A percentile compares a stretch with the other conserved stretches of the same genome.
Evolutionary conservation across 192 early-diverging fungal genomes (phyloP).

Genomic region (Podila epicladia): DNA sequence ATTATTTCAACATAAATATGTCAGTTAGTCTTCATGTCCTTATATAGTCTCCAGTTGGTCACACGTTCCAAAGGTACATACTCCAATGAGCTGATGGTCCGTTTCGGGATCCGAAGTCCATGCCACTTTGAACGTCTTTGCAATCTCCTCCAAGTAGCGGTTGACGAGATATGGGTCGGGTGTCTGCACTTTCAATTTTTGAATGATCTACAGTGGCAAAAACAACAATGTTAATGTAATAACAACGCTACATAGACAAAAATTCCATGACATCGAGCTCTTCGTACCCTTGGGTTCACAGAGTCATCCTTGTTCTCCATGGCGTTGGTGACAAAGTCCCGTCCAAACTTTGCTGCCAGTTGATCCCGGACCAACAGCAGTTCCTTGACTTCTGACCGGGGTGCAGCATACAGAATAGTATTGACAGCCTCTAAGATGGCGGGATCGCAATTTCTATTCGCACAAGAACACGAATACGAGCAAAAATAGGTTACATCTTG

Average conservation of each 20-base stretch:
- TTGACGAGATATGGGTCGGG: slow-evolving; percentile 83
- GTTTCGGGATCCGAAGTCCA: slow-evolving; percentile 69
- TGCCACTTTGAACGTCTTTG: slow-evolving; percentile 77
- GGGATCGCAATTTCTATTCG: slow-evolving; percentile 74
- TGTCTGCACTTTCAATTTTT: slow-evolving; percentile 83
- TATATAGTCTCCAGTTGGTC: not conserved
- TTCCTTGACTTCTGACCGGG: slow-evolving; percentile 88
- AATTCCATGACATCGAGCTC: not conserved
- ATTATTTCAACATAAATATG: not conserved
- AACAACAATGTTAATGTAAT: not conserved
- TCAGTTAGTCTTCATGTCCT: not conserved
- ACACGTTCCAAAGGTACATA: slow-evolving; percentile 21
- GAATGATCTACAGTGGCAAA: slow-evolving; percentile 67
- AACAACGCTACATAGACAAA: not conserved
- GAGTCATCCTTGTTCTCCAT: slow-evolving; percentile 78
- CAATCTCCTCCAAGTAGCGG: slow-evolving; percentile 91
- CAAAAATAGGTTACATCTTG: not conserved
- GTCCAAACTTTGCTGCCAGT: slow-evolving; percentile 84
- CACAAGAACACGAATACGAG: not conserved
- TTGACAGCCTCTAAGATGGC: slow-evolving; percentile 88
- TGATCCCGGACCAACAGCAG: slow-evolving; percentile 79
- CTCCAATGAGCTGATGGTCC: slow-evolving; percentile 51
- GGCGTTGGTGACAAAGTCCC: slow-evolving; percentile 78
- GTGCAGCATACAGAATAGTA: slow-evolving; percentile 92
- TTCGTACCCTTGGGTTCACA: slow-evolving; percentile 77